These are phyloP conservation scores for Tulasnella sp. DNA, from an alignment of 768 basidiomycete species.

Conservation along the genomic window DNA sequence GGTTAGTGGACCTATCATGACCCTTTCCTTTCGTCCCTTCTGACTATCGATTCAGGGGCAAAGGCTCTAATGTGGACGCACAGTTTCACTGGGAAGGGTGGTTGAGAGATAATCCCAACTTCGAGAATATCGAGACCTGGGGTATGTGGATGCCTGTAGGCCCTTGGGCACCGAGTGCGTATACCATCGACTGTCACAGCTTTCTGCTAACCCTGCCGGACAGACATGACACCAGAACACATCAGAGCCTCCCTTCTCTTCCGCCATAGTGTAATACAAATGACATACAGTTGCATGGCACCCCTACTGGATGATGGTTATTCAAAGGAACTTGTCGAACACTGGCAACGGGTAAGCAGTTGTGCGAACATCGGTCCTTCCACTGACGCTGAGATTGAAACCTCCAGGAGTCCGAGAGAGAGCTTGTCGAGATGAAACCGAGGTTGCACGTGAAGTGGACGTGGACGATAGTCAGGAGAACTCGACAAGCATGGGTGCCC, in stretches of 20 bases:
- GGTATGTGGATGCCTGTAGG: conserved; percentile 10
- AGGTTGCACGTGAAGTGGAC: conserved; percentile 7
- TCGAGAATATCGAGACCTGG: not conserved
- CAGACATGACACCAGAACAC: not conserved
- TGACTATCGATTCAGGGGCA: not conserved
- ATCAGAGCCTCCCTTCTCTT: not conserved
- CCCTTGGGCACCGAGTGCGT: not conserved
- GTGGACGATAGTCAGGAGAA: not conserved
- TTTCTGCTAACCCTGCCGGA: not conserved
- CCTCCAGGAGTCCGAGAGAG: conserved; percentile 3
- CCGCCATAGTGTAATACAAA: not conserved
- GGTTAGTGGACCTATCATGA: not conserved
- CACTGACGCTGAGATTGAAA: not conserved
- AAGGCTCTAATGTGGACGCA: not conserved
- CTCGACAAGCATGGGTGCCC: not conserved
- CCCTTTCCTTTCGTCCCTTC: not conserved
- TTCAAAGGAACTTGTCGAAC: not conserved
- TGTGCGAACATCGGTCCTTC: not conserved
- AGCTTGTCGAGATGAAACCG: conserved; percentile 7
- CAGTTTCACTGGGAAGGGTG: not conserved
- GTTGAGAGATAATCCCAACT: conserved; percentile 1
- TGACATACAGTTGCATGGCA: not conserved
- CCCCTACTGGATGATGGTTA: conserved; percentile 5
- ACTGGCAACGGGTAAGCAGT: conserved; percentile 3
- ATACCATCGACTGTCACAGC: not conserved